Base-by-base conservation (phyloP, 176 grass and related monocot genomes). In the Bothriochloa decipiens region DNA sequence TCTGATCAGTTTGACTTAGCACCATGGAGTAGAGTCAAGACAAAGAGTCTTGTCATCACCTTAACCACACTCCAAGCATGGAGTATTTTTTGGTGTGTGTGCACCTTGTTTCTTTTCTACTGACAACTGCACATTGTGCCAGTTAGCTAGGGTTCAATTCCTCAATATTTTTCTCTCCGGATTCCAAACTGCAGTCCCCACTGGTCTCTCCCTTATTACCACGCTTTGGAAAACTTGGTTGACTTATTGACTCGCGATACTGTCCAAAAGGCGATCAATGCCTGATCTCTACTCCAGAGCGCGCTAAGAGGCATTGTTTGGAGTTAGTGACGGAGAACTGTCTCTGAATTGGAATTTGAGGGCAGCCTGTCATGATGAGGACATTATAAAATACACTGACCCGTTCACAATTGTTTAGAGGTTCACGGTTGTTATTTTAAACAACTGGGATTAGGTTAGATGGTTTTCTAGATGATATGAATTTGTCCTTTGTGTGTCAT, bases 41-140 rank as follows among this genome's bases (percentile, higher is more conserved):
- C 84, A 70, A 87, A 83, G 84, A 83, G 80, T 84, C 75, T 70
- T 83, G 80, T 77, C 75, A 82, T 77, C 69, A 79, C 69, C 69
- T 77, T 77, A 86, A 82, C 29, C 64, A 40, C 81, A 72, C 62
- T 52, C 53, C 47, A 79, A 85, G 77, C 76, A 65, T 85, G 9
- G 42, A 50, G 82, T 86, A 79, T 88, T 72, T 86, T 91, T 94
- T 80, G 74, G 32, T 85, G 27, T 49, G 25, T 74, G 88, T 82
- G 88, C 77, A 52, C 84, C 23, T 69, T 88, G 85, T 85, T 90
- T 90, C 55, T 90, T 93, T 93, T 93, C 81, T 63, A 77, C 86
- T 88, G 85, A 94, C 91, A 91, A 36, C 70, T 80, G 81, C 80
- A 75, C 47, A 28, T 60, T 55, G 60, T 86, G 83, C 35, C 82